phyloP scores from a whole-genome alignment of 2,329 filamentous ascomycete genomes.

The Xylariaceae sp. region DNA sequence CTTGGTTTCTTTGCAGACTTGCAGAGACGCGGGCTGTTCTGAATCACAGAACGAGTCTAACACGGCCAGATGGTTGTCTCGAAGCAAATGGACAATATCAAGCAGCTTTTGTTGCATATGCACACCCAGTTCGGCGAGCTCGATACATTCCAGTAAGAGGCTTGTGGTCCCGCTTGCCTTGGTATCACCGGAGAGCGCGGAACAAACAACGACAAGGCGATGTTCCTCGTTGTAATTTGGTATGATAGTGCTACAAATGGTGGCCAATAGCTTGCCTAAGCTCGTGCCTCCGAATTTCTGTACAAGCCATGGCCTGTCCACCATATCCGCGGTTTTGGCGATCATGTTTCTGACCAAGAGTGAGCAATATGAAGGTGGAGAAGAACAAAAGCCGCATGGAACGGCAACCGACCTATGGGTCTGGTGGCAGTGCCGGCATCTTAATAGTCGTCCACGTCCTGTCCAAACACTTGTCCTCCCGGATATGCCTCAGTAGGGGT shows the following conservation, averaged over 20 bases:
- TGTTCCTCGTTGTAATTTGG: slow-evolving; percentile 35
- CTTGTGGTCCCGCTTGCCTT: slow-evolving; percentile 55
- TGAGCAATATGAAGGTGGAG: background rate
- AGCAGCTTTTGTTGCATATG: slow-evolving; percentile 35
- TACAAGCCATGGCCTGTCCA: slow-evolving; percentile 46
- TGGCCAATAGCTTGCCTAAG: slow-evolving; percentile 53
- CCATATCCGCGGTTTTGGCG: slow-evolving; percentile 9
- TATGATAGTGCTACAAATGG: slow-evolving; percentile 37
- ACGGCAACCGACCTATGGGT: too few relatives aligned
- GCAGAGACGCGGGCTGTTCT: slow-evolving; percentile 3
- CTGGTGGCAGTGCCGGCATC: too few relatives aligned
- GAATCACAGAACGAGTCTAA: slow-evolving; percentile 20
- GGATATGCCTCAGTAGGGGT: too few relatives aligned
- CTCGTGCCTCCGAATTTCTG: slow-evolving; percentile 61
- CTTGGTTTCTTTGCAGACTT: slow-evolving; percentile 38
- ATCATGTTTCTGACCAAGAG: slow-evolving; percentile 8
- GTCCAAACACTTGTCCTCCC: too few relatives aligned
- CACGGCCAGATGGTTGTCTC: slow-evolving; percentile 45
- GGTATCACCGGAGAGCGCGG: slow-evolving; percentile 49
- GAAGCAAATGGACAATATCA: slow-evolving; percentile 47
- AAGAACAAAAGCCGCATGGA: background rate
- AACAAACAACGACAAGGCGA: slow-evolving; percentile 54
- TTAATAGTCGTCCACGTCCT: too few relatives aligned
- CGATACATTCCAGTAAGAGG: slow-evolving; percentile 32
- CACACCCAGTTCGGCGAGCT: slow-evolving; percentile 18